phyloP scores from a whole-genome alignment of 495 filamentous ascomycete genomes.

The Aspergillus bertholletiae region DNA sequence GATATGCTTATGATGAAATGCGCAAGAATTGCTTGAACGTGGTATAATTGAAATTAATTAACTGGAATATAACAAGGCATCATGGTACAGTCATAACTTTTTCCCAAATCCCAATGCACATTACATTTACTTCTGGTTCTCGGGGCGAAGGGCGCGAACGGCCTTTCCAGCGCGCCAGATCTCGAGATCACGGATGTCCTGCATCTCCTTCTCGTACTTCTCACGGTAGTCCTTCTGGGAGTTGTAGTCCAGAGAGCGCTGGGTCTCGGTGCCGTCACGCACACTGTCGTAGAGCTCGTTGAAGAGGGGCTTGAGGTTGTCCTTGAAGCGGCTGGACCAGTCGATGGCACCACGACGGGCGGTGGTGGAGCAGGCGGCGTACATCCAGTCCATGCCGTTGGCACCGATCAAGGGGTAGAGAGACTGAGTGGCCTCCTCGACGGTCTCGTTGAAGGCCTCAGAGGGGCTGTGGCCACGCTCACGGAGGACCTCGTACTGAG shows the following conservation, averaged over 20 bases:
- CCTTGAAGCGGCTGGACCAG: constrained; percentile 94
- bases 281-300: constrained; percentile 93
- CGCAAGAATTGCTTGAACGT: too few species aligned
- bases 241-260: constrained; percentile 93
- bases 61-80: constrained; percentile 13
- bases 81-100: constrained; percentile 47
- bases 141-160: constrained; percentile 78
- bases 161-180: constrained; percentile 99
- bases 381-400: constrained; percentile 99
- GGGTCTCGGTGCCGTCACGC: constrained; percentile 82
- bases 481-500: constrained; percentile 99
- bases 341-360: constrained; percentile 98
- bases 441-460: constrained; percentile 99
- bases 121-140: constrained; percentile 78
- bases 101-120: constrained; percentile 29
- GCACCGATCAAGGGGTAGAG: constrained; percentile 94
- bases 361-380: constrained; percentile 97
- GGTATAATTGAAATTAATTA: constrained; percentile 4
- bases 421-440: constrained; percentile 97
- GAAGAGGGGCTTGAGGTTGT: constrained; percentile 96
- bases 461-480: constrained; percentile 95
- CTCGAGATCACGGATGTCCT: constrained; percentile 93
- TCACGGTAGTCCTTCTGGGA: constrained; percentile 89
- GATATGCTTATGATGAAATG: too few species aligned
- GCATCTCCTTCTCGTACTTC: constrained; percentile 93